Conservation (phyloP, 2,329 filamentous ascomycete genomes). For the Exophiala bonariae region DNA sequence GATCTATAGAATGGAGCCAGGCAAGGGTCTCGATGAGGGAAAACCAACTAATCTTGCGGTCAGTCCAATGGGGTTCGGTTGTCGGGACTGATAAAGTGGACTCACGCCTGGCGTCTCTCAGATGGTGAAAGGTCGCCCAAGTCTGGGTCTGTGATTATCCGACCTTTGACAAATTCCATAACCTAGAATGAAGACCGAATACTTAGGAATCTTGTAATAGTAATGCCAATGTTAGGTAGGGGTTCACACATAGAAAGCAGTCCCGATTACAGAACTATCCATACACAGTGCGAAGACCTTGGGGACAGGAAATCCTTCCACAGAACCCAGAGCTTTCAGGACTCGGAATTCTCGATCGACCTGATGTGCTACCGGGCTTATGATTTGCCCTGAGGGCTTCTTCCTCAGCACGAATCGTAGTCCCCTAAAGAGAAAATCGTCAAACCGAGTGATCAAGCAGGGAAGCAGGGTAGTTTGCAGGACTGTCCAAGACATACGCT, state of each 20-base stretch:
- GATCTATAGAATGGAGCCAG: conserved; percentile 69
- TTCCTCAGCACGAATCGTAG: conserved; percentile 79
- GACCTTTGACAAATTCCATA: conserved; percentile 82
- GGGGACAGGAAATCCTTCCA: conserved; percentile 71
- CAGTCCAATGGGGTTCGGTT: not conserved
- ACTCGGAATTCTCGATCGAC: conserved; percentile 86
- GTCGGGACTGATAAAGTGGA: conserved; percentile 60
- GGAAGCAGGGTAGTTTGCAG: not conserved
- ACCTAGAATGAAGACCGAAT: conserved; percentile 6
- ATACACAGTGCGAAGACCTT: conserved; percentile 74
- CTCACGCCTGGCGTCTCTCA: conserved; percentile 71
- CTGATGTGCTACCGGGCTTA: conserved; percentile 83
- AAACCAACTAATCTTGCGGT: conserved; percentile 13
- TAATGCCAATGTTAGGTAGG: not conserved
- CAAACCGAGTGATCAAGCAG: not conserved
- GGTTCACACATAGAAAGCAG: conserved; percentile 72
- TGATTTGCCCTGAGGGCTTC: conserved; percentile 81
- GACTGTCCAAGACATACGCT: conserved; percentile 7
- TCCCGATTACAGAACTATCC: conserved; percentile 70
- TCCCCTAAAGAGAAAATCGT: conserved; percentile 37
- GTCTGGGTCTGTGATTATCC: conserved; percentile 79
- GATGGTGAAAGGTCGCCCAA: conserved; percentile 66
- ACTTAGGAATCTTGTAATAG: not conserved
- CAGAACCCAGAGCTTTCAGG: conserved; percentile 70
- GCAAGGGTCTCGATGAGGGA: conserved; percentile 58